Conservation (phyloP, 108 stramenopile species). For the Fistulifera solaris region DNA sequence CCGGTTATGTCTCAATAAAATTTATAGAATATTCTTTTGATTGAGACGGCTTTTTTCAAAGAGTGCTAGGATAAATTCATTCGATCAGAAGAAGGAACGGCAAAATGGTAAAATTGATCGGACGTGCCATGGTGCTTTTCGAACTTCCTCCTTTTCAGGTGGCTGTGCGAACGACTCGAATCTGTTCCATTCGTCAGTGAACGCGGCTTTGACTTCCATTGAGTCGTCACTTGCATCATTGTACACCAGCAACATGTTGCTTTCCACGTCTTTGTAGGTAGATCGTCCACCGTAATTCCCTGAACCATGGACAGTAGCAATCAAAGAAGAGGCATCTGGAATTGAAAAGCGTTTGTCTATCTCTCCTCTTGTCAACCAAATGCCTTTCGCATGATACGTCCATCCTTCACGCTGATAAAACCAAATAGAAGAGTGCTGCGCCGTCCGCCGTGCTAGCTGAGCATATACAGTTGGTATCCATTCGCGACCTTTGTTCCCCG, state of each 20-base stretch:
- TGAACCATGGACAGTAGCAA: slow-evolving; percentile 55
- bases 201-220: no score
- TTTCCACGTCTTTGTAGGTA: slow-evolving; percentile 66
- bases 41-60: no score
- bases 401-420: slow-evolving; percentile 60
- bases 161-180: no score
- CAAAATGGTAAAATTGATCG: no score
- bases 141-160: no score
- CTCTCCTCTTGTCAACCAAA: slow-evolving; percentile 45
- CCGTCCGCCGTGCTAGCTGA: slow-evolving; percentile 5
- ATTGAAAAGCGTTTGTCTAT: neutral
- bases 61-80: no score
- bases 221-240: no score
- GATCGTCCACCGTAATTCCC: slow-evolving; percentile 73
- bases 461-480: slow-evolving; percentile 69
- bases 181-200: no score
- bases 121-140: no score
- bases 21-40: no score
- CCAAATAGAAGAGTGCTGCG: slow-evolving; percentile 41
- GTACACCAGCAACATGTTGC: slow-evolving; percentile 64
- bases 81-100: no score
- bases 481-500: slow-evolving; percentile 52
- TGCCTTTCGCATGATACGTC: slow-evolving; percentile 85
- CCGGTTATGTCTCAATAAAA: no score
- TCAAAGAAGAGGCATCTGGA: slow-evolving; percentile 18